A percentile compares a stretch with the other conserved stretches of the same genome.
These are phyloP conservation scores for Podaxis pistillaris DNA, from an alignment of 768 basidiomycete species.

Conservation along the genomic window DNA sequence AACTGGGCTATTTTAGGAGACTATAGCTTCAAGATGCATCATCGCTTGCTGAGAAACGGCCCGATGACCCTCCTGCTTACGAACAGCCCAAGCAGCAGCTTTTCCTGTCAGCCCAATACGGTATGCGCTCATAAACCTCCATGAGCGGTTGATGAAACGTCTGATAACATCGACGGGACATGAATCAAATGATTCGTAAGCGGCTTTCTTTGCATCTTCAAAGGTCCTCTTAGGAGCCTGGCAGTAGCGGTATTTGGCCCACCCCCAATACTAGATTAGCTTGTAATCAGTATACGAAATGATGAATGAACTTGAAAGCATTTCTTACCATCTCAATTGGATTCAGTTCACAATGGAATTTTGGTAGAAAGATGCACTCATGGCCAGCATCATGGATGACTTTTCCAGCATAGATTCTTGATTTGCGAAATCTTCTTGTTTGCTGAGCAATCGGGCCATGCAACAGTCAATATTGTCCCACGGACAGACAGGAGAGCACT, in stretches of 20 bases:
- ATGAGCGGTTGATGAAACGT: slow-evolving; percentile 30
- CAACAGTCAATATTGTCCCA: slow-evolving; percentile 31
- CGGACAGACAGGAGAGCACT: slow-evolving; percentile 37
- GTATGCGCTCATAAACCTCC: too few species aligned
- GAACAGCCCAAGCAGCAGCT: slow-evolving; percentile 37
- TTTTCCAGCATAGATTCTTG: slow-evolving; percentile 33
- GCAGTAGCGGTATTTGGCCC: slow-evolving; percentile 34
- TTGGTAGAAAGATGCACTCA: slow-evolving; percentile 28
- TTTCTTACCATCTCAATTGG: slow-evolving; percentile 39
- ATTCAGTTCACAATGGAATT: slow-evolving; percentile 38
- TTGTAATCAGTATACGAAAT: neutral
- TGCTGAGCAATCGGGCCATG: slow-evolving; percentile 33
- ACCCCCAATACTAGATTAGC: slow-evolving; percentile 32
- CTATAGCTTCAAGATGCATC: too few species aligned
- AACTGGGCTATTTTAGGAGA: too few species aligned
- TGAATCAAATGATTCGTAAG: slow-evolving; percentile 26
- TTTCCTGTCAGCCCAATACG: slow-evolving; percentile 27
- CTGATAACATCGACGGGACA: slow-evolving; percentile 34
- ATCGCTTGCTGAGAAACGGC: slow-evolving; percentile 15
- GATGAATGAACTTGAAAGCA: neutral
- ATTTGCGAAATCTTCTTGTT: slow-evolving; percentile 39
- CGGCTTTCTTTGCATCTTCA: slow-evolving; percentile 23
- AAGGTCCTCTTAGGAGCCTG: slow-evolving; percentile 29
- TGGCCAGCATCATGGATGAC: slow-evolving; percentile 27
- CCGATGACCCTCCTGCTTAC: slow-evolving; percentile 32